phyloP scores from a whole-genome alignment of 2,329 filamentous ascomycete species.

The Xylaria sp. region DNA sequence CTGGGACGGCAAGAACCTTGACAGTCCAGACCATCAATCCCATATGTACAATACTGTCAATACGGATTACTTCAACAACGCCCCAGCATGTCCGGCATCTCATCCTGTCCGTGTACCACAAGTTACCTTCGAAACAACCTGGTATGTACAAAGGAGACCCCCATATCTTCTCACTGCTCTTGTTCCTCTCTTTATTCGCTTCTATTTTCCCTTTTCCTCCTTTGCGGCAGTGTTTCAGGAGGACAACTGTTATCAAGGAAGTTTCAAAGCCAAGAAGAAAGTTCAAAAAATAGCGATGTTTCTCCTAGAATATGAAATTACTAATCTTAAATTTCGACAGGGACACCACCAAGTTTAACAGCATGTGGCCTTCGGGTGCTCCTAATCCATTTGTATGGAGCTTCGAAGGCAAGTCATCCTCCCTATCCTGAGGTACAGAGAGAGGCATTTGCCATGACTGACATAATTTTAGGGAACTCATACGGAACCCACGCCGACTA shows the following conservation, averaged over 20 bases:
- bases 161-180: too few species aligned
- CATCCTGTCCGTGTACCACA: slow-evolving; percentile 51
- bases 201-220: not conserved
- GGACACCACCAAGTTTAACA: slow-evolving; percentile 53
- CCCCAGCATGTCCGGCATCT: slow-evolving; percentile 45
- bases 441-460: too few species aligned
- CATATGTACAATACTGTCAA: slow-evolving; percentile 46
- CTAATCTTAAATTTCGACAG: slow-evolving; percentile 30
- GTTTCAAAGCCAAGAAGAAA: not conserved
- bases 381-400: slow-evolving; percentile 46
- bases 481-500: slow-evolving; percentile 53
- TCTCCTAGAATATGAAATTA: not conserved
- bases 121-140: slow-evolving; percentile 53
- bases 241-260: not conserved
- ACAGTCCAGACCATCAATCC: slow-evolving; percentile 40
- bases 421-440: too few species aligned
- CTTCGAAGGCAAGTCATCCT: slow-evolving; percentile 44
- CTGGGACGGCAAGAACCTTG: slow-evolving; percentile 42
- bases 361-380: slow-evolving; percentile 49
- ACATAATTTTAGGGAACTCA: too few species aligned
- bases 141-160: slow-evolving; percentile 8
- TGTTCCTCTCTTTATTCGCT: too few species aligned
- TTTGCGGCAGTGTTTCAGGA: not conserved
- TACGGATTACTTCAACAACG: slow-evolving; percentile 38
- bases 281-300: not conserved